Evolutionary conservation across 2,329 filamentous ascomycete genomes (phyloP).

Genomic region (Hymenoscyphus scutula): DNA sequence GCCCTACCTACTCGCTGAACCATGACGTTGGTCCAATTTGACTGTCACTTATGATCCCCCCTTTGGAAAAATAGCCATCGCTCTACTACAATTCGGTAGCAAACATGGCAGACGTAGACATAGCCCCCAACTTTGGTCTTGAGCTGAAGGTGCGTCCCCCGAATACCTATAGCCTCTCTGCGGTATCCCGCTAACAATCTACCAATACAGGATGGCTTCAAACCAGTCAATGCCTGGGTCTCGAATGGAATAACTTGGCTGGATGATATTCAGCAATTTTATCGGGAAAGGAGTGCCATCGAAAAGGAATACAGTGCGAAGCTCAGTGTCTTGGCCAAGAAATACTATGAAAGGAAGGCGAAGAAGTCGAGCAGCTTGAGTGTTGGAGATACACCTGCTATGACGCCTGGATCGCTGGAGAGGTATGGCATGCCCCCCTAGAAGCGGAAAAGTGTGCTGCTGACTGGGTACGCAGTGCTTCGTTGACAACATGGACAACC

Average conservation of each 20-base stretch:
- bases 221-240: constrained; percentile 90
- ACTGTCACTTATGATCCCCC: constrained; percentile 24
- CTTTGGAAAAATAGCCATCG: constrained; percentile 7
- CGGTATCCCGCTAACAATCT: constrained; percentile 13
- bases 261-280: constrained; percentile 95
- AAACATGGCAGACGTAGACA: constrained; percentile 77
- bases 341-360: constrained; percentile 96
- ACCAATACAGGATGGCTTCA: constrained; percentile 80
- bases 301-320: constrained; percentile 96
- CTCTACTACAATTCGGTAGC: constrained; percentile 11
- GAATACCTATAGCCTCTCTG: constrained; percentile 5
- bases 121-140: constrained; percentile 81
- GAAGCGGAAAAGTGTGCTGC: not conserved
- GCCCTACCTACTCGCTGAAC: not conserved
- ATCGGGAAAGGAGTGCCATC: constrained; percentile 88
- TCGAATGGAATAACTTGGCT: constrained; percentile 88
- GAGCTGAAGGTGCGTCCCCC: constrained; percentile 75
- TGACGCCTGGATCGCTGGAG: constrained; percentile 94
- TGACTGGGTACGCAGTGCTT: constrained; percentile 60
- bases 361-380: constrained; percentile 84
- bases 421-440: constrained; percentile 49
- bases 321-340: constrained; percentile 83
- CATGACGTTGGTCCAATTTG: constrained; percentile 9
- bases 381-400: constrained; percentile 86
- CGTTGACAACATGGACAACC: constrained; percentile 93